A percentile compares a stretch with the other conserved stretches of the same genome.
phyloP scores from a whole-genome alignment of 805 yeast genomes.

The Peterozyma toletana region DNA sequence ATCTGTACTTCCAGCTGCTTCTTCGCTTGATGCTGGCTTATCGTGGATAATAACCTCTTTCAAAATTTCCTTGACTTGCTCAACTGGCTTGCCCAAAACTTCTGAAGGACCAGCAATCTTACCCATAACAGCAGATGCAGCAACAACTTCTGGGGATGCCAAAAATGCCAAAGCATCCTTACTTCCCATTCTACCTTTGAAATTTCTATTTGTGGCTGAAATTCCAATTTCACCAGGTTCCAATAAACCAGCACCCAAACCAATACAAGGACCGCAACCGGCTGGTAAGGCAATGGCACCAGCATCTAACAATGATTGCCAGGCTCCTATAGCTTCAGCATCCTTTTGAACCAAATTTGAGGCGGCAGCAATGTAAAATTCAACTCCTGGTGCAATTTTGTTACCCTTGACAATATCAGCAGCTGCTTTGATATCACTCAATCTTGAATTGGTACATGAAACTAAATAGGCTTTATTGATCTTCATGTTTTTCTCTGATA shows the following conservation, averaged over 20 bases:
- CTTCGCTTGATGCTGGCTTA: slow-evolving; percentile 20
- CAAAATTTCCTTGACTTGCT: slow-evolving; percentile 41
- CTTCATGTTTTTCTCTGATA: slow-evolving; percentile 65
- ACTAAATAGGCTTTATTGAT: slow-evolving; percentile 94
- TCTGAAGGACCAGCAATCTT: slow-evolving; percentile 91
- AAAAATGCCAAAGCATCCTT: slow-evolving; percentile 92
- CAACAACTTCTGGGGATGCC: slow-evolving; percentile 97
- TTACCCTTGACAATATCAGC: slow-evolving; percentile 80
- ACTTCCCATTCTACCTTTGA: slow-evolving; percentile 99
- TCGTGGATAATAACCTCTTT: slow-evolving; percentile 27
- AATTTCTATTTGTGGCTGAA: slow-evolving; percentile 96
- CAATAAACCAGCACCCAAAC: slow-evolving; percentile 88
- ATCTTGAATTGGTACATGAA: slow-evolving; percentile 95
- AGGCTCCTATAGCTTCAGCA: slow-evolving; percentile 86
- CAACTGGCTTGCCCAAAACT: slow-evolving; percentile 51
- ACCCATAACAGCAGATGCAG: slow-evolving; percentile 96
- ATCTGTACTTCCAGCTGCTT: slow-evolving; percentile 33
- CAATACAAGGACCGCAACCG: slow-evolving; percentile 99
- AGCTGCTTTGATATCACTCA: slow-evolving; percentile 90
- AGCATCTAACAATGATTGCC: slow-evolving; percentile 84
- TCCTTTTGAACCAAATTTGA: slow-evolving; percentile 88
- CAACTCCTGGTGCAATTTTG: slow-evolving; percentile 83
- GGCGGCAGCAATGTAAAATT: slow-evolving; percentile 97
- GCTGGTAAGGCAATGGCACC: slow-evolving; percentile 96
- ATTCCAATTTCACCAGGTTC: slow-evolving; percentile 97